Conservation (phyloP, 2,329 filamentous ascomycete genomes). For the Fusarium heterosporum region DNA sequence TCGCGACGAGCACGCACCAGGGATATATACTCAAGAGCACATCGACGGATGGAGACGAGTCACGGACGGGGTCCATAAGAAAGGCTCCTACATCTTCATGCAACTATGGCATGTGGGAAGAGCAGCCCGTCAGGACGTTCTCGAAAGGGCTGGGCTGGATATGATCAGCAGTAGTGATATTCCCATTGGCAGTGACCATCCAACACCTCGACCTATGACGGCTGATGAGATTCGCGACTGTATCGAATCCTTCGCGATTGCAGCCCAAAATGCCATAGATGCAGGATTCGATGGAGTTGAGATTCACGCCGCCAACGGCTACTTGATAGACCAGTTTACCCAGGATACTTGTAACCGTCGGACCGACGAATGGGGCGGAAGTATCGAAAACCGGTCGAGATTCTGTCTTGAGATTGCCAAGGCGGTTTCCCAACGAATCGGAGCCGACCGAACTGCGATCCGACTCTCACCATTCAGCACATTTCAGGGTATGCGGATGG, state of each 20-base stretch:
- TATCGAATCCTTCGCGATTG: conserved; percentile 12
- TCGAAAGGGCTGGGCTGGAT: conserved; percentile 2
- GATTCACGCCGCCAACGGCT: conserved; percentile 28
- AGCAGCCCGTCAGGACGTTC: conserved; percentile 7
- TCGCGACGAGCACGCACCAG: conserved; percentile 10
- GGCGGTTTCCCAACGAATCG: conserved; percentile 56
- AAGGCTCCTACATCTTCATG: conserved; percentile 19
- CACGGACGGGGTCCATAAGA: conserved; percentile 6
- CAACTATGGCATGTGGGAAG: conserved; percentile 31
- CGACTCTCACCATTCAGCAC: conserved; percentile 69
- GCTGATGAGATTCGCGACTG: conserved; percentile 4
- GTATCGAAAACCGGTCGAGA: conserved; percentile 59
- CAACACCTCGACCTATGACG: conserved; percentile 1
- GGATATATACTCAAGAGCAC: conserved; percentile 13
- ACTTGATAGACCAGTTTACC: conserved; percentile 21
- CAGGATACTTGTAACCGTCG: conserved; percentile 56
- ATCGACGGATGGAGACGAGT: conserved; percentile 9
- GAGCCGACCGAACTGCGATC: conserved; percentile 64
- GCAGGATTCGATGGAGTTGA: conserved; percentile 22
- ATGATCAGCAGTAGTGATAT: conserved; percentile 27
- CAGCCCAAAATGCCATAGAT: conserved; percentile 3
- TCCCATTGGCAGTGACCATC: not conserved
- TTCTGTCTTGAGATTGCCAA: conserved; percentile 62
- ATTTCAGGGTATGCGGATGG: conserved; percentile 73
- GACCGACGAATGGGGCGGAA: conserved; percentile 66